These are phyloP conservation scores for Stemphylium beticola DNA, from an alignment of 2,329 filamentous ascomycete genomes.

Conservation along the genomic window DNA sequence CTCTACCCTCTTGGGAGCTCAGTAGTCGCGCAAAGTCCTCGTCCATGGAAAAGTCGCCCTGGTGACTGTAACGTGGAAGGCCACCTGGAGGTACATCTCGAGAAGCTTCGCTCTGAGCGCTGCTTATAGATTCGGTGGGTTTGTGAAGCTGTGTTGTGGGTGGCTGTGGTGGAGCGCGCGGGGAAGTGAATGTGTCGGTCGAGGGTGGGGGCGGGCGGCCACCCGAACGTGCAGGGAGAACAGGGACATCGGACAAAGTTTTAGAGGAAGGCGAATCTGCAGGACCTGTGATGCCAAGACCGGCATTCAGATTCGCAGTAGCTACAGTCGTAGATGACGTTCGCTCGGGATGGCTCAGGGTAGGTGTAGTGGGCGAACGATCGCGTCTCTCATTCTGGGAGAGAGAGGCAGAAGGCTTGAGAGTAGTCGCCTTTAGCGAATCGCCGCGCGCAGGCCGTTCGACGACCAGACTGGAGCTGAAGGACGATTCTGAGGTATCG, in stretches of 20 bases:
- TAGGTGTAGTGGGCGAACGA: constrained; percentile 52
- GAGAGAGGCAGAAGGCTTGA: constrained; percentile 52
- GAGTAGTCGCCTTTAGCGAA: constrained; percentile 56
- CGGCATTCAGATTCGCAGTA: constrained; percentile 48
- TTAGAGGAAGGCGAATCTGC: constrained; percentile 51
- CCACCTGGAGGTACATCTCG: constrained; percentile 32
- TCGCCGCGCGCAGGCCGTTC: constrained; percentile 65
- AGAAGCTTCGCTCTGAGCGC: constrained; percentile 50
- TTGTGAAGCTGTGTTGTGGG: constrained; percentile 49
- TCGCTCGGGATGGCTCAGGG: constrained; percentile 47
- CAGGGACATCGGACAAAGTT: constrained; percentile 51
- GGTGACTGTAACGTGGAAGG: constrained; percentile 66
- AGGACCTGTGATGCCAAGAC: constrained; percentile 51
- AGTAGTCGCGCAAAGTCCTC: constrained; percentile 93
- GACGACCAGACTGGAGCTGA: constrained; percentile 48
- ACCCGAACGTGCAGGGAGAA: constrained; percentile 55
- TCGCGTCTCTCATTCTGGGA: constrained; percentile 67
- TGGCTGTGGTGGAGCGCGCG: constrained; percentile 53
- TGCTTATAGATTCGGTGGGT: constrained; percentile 54
- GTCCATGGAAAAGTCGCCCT: constrained; percentile 90
- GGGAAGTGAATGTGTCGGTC: constrained; percentile 53
- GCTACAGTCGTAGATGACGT: constrained; percentile 45
- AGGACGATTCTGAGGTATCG: constrained; percentile 45
- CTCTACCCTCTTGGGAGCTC: constrained; percentile 69
- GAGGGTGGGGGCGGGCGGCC: constrained; percentile 52